A percentile compares a stretch with the other conserved stretches of the same genome.
These are phyloP conservation scores for Aspergillus campestris DNA, from an alignment of 495 filamentous ascomycete species.

Conservation along the genomic window DNA sequence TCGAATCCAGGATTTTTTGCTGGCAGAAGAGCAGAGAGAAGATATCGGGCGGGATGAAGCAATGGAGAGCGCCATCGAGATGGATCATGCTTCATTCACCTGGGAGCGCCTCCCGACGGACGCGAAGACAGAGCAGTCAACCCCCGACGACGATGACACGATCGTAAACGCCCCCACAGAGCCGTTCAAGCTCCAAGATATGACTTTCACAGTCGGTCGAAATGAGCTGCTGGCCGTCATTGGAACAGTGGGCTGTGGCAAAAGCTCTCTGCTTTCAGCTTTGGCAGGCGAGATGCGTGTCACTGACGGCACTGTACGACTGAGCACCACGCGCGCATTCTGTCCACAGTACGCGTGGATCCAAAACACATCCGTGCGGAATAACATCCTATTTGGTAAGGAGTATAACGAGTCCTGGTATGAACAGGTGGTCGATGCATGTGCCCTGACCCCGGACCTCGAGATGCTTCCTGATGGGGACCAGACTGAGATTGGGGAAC, in stretches of 20 bases:
- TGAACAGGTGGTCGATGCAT: conserved; percentile 47
- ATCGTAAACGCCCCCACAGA: conserved; percentile 39
- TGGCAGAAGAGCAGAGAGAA: conserved; percentile 78
- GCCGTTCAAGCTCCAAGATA: conserved; percentile 71
- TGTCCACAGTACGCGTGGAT: conserved; percentile 98
- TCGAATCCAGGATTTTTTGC: conserved; percentile 79
- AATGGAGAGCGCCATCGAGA: conserved; percentile 58
- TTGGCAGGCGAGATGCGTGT: conserved; percentile 90
- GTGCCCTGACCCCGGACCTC: conserved; percentile 49
- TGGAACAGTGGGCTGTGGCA: conserved; percentile 84
- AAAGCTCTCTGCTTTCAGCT: conserved; percentile 83
- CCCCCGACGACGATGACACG: conserved; percentile 15
- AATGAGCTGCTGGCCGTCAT: conserved; percentile 88
- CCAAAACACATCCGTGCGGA: conserved; percentile 74
- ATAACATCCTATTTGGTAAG: conserved; percentile 90
- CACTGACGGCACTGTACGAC: conserved; percentile 60
- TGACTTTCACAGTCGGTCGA: conserved; percentile 65
- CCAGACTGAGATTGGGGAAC: conserved; percentile 50
- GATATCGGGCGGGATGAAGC: conserved; percentile 55
- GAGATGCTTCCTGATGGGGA: conserved; percentile 49
- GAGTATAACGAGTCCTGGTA: conserved; percentile 47
- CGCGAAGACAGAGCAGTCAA: conserved; percentile 8
- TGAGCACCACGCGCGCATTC: conserved; percentile 75
- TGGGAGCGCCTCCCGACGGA: conserved; percentile 57
- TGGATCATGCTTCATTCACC: conserved; percentile 73